Evolutionary conservation across 2,329 filamentous ascomycete species (phyloP), one percentile per base, ranked within the genome.

Genomic region (Knufia petricola): DNA sequence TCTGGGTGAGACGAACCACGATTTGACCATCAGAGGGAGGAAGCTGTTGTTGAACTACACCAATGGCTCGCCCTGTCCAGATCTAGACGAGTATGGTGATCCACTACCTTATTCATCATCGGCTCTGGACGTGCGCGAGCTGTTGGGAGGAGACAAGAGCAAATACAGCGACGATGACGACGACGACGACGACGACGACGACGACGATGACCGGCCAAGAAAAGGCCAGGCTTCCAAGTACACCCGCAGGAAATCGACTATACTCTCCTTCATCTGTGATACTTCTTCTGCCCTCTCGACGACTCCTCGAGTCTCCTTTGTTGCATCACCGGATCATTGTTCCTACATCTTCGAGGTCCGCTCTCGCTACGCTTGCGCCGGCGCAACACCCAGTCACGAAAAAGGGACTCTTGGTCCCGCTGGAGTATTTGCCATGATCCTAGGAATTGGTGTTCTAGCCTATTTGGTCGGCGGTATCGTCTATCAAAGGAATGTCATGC

Each of bases 341-440:
- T 81, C 87, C 24, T 98, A 96, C 68, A 85, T 94, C 67, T 98
- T 98, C 70, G 89, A 96, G 65, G 83, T 89, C 43, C 84, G 90
- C 55, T 92, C 87, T 20, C 76, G 79, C 39, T 84, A 87, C 57
- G 90, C 89, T 9, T 98, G 92, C 74, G 86, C 68, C 68, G 89
- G 72, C 71, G 69, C 70, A 8, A 73, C 72, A 52, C 71, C 73
- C 41, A 55, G 54, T 2, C 51, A 50, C 19, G 55, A 57, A 32
- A 74, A 79, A 50, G 72, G 73, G 9, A 82, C 67, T 69, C 83
- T 73, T 67, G 85, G 61, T 69, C 92, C 66, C 61, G 85, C 64
- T 68, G 87, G 71, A 66, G 76, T 98, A 10, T 98, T 98, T 63
- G 85, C 85, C 52, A 84, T 96, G 55, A 96, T 98, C 64, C 70